Evolutionary conservation across 2,329 filamentous ascomycete species (phyloP), one percentile per base, ranked within the genome.

Genomic region (Lecanicillium sp.): DNA sequence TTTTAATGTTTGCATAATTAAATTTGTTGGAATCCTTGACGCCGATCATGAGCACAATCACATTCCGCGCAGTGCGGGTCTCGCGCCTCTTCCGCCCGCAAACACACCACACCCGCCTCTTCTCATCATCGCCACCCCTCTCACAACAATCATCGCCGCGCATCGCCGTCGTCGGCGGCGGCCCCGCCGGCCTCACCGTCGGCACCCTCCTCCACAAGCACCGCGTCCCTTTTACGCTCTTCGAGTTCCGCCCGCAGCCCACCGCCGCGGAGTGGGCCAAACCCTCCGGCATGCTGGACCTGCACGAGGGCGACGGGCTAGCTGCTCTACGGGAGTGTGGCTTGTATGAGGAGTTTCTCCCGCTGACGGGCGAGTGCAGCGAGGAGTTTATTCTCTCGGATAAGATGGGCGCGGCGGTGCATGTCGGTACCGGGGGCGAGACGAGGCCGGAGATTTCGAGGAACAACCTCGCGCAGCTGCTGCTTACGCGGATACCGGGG

Each of bases 281-380:
- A 5, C 62, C 62, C 3, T 64, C 59, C 4, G 74, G 75, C 10
- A 71, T 60, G 51, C 67, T 79, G 3, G 76, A 79, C 54, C 62
- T 80, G 2, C 74, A 79, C 54, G 60, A 64, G 1, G 54, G 63
- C 7, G 66, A 67, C 1, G 75, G 75, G 0, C 67, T 73, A 4
- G 58, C 61, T 3, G 75, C 72, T 0, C 55, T 79, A 7, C 62
- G 60, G 8, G 67, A 68, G 44, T 68, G 67, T n/a, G 72, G 69
- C 8, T 60, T 63, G 33, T 75, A 68, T 62, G 81, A 87, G 57
- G 76, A 85, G 51, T 88, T 97, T 37, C 74, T 95, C 5, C 68
- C 73, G 36, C 81, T 88, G 64, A 83, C 68, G 1, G 62, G 64
- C 24, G 68, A 69, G 4, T 73, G 73, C 52, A 62, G 61, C 44